phyloP scores from a whole-genome alignment of 2,329 filamentous ascomycete genomes.

The Claviceps sp. region DNA sequence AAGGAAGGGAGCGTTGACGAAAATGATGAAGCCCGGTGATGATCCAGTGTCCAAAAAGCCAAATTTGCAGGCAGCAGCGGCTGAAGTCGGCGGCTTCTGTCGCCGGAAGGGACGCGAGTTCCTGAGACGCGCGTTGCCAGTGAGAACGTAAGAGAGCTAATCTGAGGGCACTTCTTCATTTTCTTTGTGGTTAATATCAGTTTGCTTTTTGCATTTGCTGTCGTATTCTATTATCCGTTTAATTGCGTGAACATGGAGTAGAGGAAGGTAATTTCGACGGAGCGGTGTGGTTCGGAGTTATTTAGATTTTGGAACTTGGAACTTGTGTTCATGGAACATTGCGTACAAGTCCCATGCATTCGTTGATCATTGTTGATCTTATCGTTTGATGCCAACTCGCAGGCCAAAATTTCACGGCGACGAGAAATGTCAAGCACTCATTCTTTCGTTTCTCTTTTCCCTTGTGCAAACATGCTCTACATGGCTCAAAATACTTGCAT shows the following conservation, averaged over 20 bases:
- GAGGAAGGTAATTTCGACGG: no score
- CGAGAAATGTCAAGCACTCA: background rate
- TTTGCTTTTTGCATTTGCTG: background rate
- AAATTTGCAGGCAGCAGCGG: slow-evolving; percentile 41
- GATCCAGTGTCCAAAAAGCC: slow-evolving; percentile 42
- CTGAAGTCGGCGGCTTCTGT: slow-evolving; percentile 4
- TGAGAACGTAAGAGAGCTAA: slow-evolving; percentile 45
- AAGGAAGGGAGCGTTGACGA: background rate
- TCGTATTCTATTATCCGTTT: background rate
- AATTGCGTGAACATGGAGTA: background rate
- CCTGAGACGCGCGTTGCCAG: slow-evolving; percentile 26
- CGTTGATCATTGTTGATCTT: no score
- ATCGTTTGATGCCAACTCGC: no score
- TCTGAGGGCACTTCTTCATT: slow-evolving; percentile 32
- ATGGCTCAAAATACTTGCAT: background rate
- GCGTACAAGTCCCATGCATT: no score
- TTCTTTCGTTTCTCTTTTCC: background rate
- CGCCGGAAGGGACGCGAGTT: slow-evolving; percentile 2
- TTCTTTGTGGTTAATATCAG: background rate
- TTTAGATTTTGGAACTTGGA: no score
- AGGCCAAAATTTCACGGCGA: background rate
- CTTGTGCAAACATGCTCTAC: background rate
- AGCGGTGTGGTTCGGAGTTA: no score
- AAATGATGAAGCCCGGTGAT: slow-evolving; percentile 29
- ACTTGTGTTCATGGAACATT: no score